Conservation (phyloP, 768 basidiomycete species). For the Lentinula sp. region DNA sequence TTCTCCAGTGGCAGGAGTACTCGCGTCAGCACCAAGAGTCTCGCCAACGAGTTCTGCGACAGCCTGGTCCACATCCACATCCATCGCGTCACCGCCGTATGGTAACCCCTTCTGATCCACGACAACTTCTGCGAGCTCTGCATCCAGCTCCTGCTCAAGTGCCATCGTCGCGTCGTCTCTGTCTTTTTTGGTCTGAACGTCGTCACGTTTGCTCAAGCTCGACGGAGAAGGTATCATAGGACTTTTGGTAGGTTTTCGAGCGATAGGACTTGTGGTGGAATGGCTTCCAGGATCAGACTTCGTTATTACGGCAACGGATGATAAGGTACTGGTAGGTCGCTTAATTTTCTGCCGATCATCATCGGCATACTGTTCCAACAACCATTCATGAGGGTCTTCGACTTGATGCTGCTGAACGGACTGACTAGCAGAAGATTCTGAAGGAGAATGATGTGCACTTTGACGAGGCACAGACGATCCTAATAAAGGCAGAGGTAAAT, state of each 20-base stretch:
- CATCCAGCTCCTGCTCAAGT: slow-evolving; percentile 41
- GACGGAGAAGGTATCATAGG: slow-evolving; percentile 14
- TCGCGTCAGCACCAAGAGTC: slow-evolving; percentile 24
- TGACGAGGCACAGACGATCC: neutral
- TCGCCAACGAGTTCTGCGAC: slow-evolving; percentile 39
- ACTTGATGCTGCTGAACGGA: slow-evolving; percentile 17
- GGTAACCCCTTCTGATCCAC: slow-evolving; percentile 16
- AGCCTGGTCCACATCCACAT: slow-evolving; percentile 34
- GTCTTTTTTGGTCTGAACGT: neutral
- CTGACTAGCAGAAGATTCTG: neutral
- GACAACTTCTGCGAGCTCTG: slow-evolving; percentile 19
- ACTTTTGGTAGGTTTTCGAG: slow-evolving; percentile 7
- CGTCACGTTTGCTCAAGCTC: slow-evolving; percentile 6
- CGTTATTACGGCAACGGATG: slow-evolving; percentile 16
- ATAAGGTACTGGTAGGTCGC: slow-evolving; percentile 18
- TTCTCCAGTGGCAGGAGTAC: neutral
- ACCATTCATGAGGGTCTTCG: slow-evolving; percentile 57
- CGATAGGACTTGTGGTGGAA: slow-evolving; percentile 8
- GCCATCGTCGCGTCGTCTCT: slow-evolving; percentile 30
- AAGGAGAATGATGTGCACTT: neutral
- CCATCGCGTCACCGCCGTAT: slow-evolving; percentile 26
- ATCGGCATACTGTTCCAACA: slow-evolving; percentile 47
- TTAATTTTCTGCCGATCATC: slow-evolving; percentile 18
- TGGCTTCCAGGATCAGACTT: slow-evolving; percentile 14
- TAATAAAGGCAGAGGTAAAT: neutral